Evolutionary conservation across 2,329 filamentous ascomycete species (phyloP), one percentile per base, ranked within the genome.

Genomic region (Monilinia fructicola): DNA sequence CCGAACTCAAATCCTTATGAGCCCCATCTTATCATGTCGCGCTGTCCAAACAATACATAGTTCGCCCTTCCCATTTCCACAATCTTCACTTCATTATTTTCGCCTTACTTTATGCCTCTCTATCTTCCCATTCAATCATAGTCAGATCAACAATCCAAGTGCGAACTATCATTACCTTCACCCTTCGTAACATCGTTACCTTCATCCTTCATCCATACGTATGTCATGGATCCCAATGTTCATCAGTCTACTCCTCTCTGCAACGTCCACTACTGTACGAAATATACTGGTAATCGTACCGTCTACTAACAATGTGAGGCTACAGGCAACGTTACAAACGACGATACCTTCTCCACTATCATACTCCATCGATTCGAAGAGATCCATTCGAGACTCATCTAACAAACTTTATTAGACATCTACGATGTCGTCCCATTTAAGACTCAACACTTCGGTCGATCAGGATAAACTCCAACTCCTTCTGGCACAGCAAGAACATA

Each of bases 51-150:
- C 66, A 73, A 72, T 73, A 73, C 70, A 68, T 72, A 74, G 72
- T 70, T 71, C 71, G 69, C 61, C 53, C 64, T 56, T 66, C 64
- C 54, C 56, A 66, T 67, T 67, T 69, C 69, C 68, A 67, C 70
- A 65, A 62, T 56, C 61, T 54, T 66, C 52, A 35, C 38, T 64
- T 60, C 61, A 54, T 53, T 66, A 61, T 63, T 69, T 70, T 64
- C 72, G 71, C 71, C 72, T 69, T 73, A 71, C 68, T 73, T 73
- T 74, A 66, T 66, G 48, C 40, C 18, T 48, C 66, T 67, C 63
- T 67, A 65, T 60, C 62, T 67, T 68, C 69, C 70, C 58, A 67
- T 68, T 60, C 70, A 68, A 62, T 68, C 64, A 66, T 70, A 67
- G 65, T 68, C 64, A 63, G 46, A 58, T 59, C 54, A 31, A 48